Base-by-base conservation (phyloP, 2,329 filamentous ascomycete genomes). In the Macrophomina pseudophaseolina region DNA sequence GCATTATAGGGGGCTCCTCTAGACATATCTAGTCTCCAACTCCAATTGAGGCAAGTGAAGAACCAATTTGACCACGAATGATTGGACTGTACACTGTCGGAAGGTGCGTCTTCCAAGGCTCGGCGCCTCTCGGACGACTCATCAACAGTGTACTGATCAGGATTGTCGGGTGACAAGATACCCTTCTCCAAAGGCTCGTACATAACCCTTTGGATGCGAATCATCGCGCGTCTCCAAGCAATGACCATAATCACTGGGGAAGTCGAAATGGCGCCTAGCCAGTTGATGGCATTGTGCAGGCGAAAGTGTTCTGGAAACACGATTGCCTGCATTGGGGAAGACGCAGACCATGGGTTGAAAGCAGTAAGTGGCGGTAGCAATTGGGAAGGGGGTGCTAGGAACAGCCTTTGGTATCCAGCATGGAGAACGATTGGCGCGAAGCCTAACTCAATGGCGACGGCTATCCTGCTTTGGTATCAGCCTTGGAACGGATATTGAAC, bases 61-160 rank as follows among this genome's bases (percentile, higher is more conserved):
- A 76, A 12, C 38, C 65, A 74, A 35, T 71, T 71, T 32, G 78
- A 71, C 5, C 66, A 64, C 14, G 67, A 68, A 18, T 72, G 70
- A 18, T 76, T 72, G 16, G 5, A 62, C 64, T 33, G 75, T 71
- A 32, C 74, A 73, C 59, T 18, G 12, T 53, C 33, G 2, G 11
- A 5, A 9, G 16, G 3, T 12, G 14, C 44, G 69, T 67, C 59
- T 68, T 70, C 35, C 71, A 72, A 9, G 23, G 72, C 70, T 12
- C 74, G 69, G 38, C 71, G 72, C 6, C 71, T 64, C 14, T 78
- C 74, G 12, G 77, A 71, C 18, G 73, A 72, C 67, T 77, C 75
- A 38, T 71, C 73, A 12, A 75, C 68, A 4, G 68, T 68, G 30
- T 66, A 66, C 18, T 62, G 49, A 28, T 66, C 65, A 5, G 65